A percentile compares a stretch with the other conserved stretches of the same genome.
Conservation (phyloP, 768 basidiomycete species). For the Mycena epipterygia region DNA sequence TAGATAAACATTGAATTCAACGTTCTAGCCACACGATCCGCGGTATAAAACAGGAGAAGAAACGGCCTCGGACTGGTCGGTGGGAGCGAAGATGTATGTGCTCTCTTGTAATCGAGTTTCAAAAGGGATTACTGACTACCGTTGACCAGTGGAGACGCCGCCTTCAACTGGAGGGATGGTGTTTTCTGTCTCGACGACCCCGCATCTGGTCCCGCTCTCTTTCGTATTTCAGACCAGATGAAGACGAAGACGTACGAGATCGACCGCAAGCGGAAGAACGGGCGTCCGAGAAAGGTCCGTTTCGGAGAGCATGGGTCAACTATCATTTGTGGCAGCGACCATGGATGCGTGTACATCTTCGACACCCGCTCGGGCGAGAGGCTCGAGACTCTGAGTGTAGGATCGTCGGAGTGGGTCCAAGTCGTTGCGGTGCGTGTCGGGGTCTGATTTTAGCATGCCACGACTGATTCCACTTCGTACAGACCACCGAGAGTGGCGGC, state of each 20-base stretch:
- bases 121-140: background rate
- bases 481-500: conserved; percentile 10
- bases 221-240: conserved; percentile 4
- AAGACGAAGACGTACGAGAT: conserved; percentile 11
- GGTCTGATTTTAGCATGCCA: background rate
- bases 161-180: conserved; percentile 15
- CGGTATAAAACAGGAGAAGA: background rate
- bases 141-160: conserved; percentile 6
- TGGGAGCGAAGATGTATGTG: conserved; percentile 1
- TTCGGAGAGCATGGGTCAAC: conserved; percentile 13
- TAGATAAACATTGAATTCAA: background rate
- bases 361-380: conserved; percentile 8
- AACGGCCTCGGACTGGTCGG: background rate
- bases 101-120: background rate
- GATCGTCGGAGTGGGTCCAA: conserved; percentile 17
- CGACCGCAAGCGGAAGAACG: background rate
- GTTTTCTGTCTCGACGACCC: conserved; percentile 20
- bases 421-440: conserved; percentile 8
- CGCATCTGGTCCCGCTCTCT: conserved; percentile 13
- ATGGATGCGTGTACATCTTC: conserved; percentile 16
- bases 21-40: background rate
- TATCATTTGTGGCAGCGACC: conserved; percentile 14
- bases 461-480: background rate
- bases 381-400: conserved; percentile 12
- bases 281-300: conserved; percentile 9